Base-by-base conservation (phyloP, 495 filamentous ascomycete genomes). In the Penicillium riverlandense region DNA sequence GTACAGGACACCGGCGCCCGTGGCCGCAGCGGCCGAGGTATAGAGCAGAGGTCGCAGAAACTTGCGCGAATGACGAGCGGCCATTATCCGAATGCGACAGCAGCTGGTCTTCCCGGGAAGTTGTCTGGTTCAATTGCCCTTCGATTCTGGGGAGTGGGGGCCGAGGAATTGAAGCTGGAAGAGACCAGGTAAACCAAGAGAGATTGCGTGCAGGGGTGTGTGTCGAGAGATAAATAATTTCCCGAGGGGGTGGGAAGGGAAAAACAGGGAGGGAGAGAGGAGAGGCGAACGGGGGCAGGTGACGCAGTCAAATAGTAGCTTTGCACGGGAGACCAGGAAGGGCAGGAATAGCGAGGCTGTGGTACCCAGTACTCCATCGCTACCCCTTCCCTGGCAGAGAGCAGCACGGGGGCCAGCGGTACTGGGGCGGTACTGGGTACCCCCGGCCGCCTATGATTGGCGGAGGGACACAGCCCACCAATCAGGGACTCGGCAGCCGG, bases 1-100 rank as follows among this genome's bases (percentile, higher is more conserved):
- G 58, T 90, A 89, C 40, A 94, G 72, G 34, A 79, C 69, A 38
- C 79, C 82, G 11, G 75, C 79, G 48, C 79, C 79, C 37, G 75
- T 61, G 16, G 70, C 68, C 8, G 73, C 71, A 5, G 76, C 79
- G 35, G 68, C 75, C n/a, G 76, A 65, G 13, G 77, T 74, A 59
- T 86, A 86, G 16, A 83, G 69, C 37, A 84, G 58, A 13, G 75
- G 72, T 56, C 70, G 73, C 41, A 85, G 54, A 28, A 84, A 49
- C 40, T 78, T 79, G 48, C 71, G 63, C 30, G 72, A 68, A 51
- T 77, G 67, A 48, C 80, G 74, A 38, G 76, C 62, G 41, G 79
- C 79, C 81, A 85, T 85, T 59, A 54, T 70, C 37, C 42, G 35
- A 27, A 16, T 13, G 11, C 16, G 15, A 16, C 15, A 16, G 15